These are phyloP conservation scores for Arbutus unedo DNA, from an alignment of 148 eudicot genomes.

Conservation along the genomic window DNA sequence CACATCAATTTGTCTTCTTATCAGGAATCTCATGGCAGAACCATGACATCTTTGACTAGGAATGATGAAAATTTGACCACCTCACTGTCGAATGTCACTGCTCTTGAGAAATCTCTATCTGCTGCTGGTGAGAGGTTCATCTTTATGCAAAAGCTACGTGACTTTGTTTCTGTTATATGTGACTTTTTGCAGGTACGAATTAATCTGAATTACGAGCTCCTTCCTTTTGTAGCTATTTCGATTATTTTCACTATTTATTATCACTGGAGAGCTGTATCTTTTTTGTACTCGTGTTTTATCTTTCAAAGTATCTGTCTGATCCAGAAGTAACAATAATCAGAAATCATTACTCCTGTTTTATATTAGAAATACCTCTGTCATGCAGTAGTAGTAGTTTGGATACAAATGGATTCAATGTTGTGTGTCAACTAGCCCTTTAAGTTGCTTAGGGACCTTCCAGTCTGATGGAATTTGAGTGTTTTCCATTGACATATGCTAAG, in stretches of 20 bases:
- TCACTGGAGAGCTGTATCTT: not conserved
- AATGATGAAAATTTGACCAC: constrained; percentile 71
- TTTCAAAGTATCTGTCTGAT: not conserved
- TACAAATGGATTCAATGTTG: not conserved
- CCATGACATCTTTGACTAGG: constrained; percentile 51
- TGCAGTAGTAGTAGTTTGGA: not conserved
- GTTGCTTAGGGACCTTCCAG: not conserved
- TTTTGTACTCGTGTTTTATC: constrained; percentile 5
- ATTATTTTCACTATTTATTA: not conserved
- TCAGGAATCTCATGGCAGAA: constrained; percentile 81
- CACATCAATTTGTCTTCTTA: constrained; percentile 7
- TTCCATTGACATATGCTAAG: not conserved
- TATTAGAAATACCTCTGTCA: not conserved
- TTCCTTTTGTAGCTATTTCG: constrained; percentile 4
- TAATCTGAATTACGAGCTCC: constrained; percentile 31
- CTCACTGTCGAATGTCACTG: constrained; percentile 57
- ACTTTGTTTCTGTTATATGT: constrained; percentile 87
- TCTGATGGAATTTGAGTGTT: not conserved
- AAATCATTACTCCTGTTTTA: not conserved
- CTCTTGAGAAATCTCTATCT: constrained; percentile 61
- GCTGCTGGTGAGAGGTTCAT: constrained; percentile 94
- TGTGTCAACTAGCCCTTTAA: not conserved
- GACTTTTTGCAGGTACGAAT: constrained; percentile 89
- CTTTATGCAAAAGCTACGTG: constrained; percentile 98
- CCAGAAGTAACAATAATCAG: not conserved